These are phyloP conservation scores for Sporobolomyces pararoseus DNA, from an alignment of 768 basidiomycete genomes.

Conservation along the genomic window DNA sequence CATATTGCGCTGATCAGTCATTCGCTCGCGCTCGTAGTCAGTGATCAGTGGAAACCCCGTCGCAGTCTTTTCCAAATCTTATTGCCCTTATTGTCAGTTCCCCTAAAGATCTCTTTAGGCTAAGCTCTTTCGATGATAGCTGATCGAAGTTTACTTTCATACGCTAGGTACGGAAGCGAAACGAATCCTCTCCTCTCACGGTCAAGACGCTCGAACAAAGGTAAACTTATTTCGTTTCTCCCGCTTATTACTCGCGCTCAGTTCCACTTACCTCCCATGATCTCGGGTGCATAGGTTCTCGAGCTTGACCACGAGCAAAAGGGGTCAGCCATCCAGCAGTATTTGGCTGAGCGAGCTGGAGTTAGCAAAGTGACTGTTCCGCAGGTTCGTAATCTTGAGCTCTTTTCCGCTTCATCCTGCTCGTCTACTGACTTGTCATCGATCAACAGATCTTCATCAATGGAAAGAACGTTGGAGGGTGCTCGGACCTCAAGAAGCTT, in stretches of 20 bases:
- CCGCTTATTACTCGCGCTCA: background rate
- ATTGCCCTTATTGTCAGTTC: conserved; percentile 34
- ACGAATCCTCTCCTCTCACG: conserved; percentile 20
- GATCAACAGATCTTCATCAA: conserved; percentile 41
- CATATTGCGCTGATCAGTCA: background rate
- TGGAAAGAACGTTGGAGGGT: conserved; percentile 40
- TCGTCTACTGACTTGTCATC: background rate
- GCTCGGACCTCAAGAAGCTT: conserved; percentile 40
- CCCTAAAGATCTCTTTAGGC: background rate
- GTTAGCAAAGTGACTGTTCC: conserved; percentile 39
- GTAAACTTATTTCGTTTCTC: background rate
- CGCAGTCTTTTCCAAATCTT: conserved; percentile 29
- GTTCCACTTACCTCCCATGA: too few species aligned
- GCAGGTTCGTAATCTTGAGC: conserved; percentile 27
- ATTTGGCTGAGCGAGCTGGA: conserved; percentile 24
- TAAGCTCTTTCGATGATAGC: background rate
- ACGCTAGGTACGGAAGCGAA: conserved; percentile 21
- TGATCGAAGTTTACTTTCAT: background rate
- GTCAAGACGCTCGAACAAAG: conserved; percentile 20
- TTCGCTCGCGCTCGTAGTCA: background rate
- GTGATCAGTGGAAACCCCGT: conserved; percentile 12
- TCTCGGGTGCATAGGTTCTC: conserved; percentile 7
- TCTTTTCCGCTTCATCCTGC: too few species aligned
- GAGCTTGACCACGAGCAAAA: conserved; percentile 30
- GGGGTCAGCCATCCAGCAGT: conserved; percentile 26